Conservation (phyloP, 805 yeast species). For the Sugiyamaella floridensis region DNA sequence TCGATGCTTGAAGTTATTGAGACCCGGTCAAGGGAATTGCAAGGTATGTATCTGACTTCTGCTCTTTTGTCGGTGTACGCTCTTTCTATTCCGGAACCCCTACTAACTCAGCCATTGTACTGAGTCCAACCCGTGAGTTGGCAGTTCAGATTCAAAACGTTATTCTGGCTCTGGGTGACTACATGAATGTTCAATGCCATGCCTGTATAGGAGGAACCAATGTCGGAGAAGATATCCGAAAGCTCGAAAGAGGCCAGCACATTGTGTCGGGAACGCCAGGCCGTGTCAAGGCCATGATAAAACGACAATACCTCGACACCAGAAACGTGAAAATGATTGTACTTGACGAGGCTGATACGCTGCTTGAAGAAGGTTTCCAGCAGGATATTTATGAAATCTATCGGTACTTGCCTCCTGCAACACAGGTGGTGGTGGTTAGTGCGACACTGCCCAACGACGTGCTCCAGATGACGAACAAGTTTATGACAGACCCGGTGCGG, state of each 20-base stretch:
- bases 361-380: conserved; percentile 87
- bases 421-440: conserved; percentile 90
- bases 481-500: conserved; percentile 91
- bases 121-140: conserved; percentile 96
- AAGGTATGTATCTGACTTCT: conserved; percentile 29
- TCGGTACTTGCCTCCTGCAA: conserved; percentile 75
- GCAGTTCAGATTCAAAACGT: conserved; percentile 95
- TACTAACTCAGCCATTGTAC: conserved; percentile 55
- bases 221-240: conserved; percentile 79
- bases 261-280: conserved; percentile 98
- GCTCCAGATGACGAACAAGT: conserved; percentile 80
- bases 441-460: conserved; percentile 95
- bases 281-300: conserved; percentile 92
- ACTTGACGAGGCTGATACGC: conserved; percentile 97
- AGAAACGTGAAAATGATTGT: conserved; percentile 86
- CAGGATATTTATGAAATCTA: conserved; percentile 93
- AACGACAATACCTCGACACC: conserved; percentile 76
- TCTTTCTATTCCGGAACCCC: background rate
- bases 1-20: conserved; percentile 57
- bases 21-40: conserved; percentile 63
- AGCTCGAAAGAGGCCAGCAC: conserved; percentile 80
- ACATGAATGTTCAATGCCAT: conserved; percentile 85
- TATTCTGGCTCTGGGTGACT: conserved; percentile 79
- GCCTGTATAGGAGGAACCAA: conserved; percentile 98
- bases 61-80: background rate